Evolutionary conservation across 2,329 filamentous ascomycete species (phyloP).

Genomic region (Phialophora verrucosa): DNA sequence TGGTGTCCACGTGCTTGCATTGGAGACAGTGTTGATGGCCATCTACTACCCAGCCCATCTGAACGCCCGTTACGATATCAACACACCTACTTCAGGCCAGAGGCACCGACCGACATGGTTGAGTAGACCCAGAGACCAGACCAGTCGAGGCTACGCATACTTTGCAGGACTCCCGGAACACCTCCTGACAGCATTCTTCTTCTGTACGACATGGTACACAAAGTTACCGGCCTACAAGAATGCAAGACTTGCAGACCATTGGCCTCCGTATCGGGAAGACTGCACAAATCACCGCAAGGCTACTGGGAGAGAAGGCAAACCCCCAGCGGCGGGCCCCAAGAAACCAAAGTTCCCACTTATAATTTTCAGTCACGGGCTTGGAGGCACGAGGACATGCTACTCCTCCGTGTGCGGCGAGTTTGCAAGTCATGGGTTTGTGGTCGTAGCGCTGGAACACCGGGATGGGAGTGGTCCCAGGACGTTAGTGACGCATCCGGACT

Average conservation of each 20-base stretch:
- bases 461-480: slow-evolving; percentile 68
- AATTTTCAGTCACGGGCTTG: slow-evolving; percentile 70
- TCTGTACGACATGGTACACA: slow-evolving; percentile 65
- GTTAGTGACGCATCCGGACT: slow-evolving; percentile 62
- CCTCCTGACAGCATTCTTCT: slow-evolving; percentile 60
- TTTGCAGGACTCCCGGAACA: slow-evolving; percentile 61
- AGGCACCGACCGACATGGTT: slow-evolving; percentile 67
- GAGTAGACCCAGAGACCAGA: slow-evolving; percentile 61
- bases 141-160: slow-evolving; percentile 66
- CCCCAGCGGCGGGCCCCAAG: slow-evolving; percentile 45
- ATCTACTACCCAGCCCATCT: slow-evolving; percentile 68
- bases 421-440: slow-evolving; percentile 69
- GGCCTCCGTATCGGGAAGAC: slow-evolving; percentile 54
- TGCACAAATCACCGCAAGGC: slow-evolving; percentile 47
- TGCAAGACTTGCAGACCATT: slow-evolving; percentile 61
- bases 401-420: slow-evolving; percentile 69
- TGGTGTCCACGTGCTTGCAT: slow-evolving; percentile 55
- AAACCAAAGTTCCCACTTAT: slow-evolving; percentile 65
- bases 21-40: slow-evolving; percentile 67
- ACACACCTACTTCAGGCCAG: slow-evolving; percentile 49
- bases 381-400: slow-evolving; percentile 67
- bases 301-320: slow-evolving; percentile 50
- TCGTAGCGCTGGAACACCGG: slow-evolving; percentile 68
- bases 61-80: slow-evolving; percentile 47
- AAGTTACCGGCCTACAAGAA: slow-evolving; percentile 70